Evolutionary conservation across 371 early-diverging fungal species (phyloP).

Genomic region (Coemansia sp.): DNA sequence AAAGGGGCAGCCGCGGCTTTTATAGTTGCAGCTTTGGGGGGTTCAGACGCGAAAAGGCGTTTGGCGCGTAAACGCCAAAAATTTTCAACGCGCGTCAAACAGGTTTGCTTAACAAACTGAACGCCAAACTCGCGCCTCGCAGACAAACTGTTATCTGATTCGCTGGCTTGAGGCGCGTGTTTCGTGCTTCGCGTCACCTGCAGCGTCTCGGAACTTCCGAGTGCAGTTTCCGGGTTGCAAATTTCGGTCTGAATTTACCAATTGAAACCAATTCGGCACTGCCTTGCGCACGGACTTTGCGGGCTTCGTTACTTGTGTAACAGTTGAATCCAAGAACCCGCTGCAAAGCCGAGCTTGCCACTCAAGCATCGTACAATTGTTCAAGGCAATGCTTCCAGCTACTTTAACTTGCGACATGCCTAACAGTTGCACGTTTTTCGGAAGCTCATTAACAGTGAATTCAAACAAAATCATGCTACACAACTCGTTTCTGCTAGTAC

Average conservation of each 20-base stretch:
- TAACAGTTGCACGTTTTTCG: too few relatives aligned
- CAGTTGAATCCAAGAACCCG: too few relatives aligned
- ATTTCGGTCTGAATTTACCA: not conserved
- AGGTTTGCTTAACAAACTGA: not conserved
- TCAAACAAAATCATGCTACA: too few relatives aligned
- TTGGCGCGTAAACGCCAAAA: constrained; percentile 8
- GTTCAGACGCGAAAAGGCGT: not conserved
- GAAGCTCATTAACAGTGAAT: too few relatives aligned
- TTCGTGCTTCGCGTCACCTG: not conserved
- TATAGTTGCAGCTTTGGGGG: not conserved
- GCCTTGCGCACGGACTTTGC: not conserved
- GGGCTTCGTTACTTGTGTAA: not conserved
- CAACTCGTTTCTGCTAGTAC: too few relatives aligned
- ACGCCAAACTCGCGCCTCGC: constrained; percentile 7
- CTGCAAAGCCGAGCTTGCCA: too few relatives aligned
- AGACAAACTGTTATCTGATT: not conserved
- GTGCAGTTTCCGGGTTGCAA: not conserved
- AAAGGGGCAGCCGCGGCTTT: not conserved
- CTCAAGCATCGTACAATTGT: too few relatives aligned
- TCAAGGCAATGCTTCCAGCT: too few relatives aligned
- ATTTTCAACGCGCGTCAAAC: constrained; percentile 3
- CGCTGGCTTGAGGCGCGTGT: not conserved
- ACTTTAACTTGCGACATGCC: too few relatives aligned
- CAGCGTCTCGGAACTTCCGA: not conserved
- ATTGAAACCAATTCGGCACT: not conserved